phyloP scores from a whole-genome alignment of 2,329 filamentous ascomycete genomes.

The Ilyonectria robusta region DNA sequence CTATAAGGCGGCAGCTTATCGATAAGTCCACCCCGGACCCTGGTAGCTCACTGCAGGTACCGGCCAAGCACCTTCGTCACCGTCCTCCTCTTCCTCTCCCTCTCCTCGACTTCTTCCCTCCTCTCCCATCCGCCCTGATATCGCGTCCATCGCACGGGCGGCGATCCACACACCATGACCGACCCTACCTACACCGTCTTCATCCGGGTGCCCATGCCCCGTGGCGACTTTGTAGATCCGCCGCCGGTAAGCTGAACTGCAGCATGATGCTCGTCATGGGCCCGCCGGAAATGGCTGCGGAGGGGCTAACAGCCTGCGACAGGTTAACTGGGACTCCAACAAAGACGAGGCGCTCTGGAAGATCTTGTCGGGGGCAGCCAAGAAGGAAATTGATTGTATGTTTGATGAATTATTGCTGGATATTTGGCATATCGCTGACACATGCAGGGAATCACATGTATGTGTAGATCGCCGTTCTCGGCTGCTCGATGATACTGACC shows the following conservation, averaged over 20 bases:
- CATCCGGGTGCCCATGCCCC: slow-evolving; percentile 88
- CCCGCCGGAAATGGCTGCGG: slow-evolving; percentile 27
- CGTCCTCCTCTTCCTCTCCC: slow-evolving; percentile 22
- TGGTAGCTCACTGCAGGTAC: slow-evolving; percentile 28
- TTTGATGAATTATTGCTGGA: slow-evolving; percentile 20
- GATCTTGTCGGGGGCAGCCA: slow-evolving; percentile 84
- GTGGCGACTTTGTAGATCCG: slow-evolving; percentile 91
- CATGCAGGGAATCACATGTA: slow-evolving; percentile 82
- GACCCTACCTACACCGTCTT: slow-evolving; percentile 81
- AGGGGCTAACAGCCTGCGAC: slow-evolving; percentile 40
- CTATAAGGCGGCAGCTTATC: slow-evolving; percentile 34
- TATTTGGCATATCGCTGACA: slow-evolving; percentile 38
- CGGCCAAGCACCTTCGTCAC: slow-evolving; percentile 33
- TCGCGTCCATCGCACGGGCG: slow-evolving; percentile 24
- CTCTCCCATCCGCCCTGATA: slow-evolving; percentile 29
- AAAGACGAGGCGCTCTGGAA: slow-evolving; percentile 95
- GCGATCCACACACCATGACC: slow-evolving; percentile 55
- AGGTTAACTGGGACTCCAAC: slow-evolving; percentile 89
- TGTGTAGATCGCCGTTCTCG: slow-evolving; percentile 50
- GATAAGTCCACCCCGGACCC: slow-evolving; percentile 33
- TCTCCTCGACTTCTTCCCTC: slow-evolving; percentile 34
- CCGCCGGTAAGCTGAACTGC: slow-evolving; percentile 73
- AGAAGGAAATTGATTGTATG: slow-evolving; percentile 90
- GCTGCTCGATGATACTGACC: slow-evolving; percentile 41
- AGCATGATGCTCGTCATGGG: slow-evolving; percentile 36